Evolutionary conservation across 352 stramenopile species (phyloP).

Genomic region (Phytophthora pini): DNA sequence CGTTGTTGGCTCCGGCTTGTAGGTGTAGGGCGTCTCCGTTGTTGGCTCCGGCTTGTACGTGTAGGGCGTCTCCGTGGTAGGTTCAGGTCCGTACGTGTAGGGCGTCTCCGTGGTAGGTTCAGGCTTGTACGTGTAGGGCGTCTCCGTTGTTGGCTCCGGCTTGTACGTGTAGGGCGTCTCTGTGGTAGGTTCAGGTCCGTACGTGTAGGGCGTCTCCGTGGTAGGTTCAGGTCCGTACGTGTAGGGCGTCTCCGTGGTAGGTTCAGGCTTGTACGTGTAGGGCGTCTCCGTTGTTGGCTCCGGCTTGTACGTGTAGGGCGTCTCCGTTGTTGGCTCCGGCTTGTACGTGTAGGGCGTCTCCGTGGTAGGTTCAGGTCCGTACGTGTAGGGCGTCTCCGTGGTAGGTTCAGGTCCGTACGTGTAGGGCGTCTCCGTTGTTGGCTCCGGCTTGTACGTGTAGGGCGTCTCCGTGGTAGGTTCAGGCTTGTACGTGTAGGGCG

Average conservation of each 20-base stretch:
- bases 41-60: neutral
- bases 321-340: neutral
- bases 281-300: neutral
- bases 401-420: neutral
- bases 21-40: neutral
- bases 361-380: neutral
- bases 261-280: neutral
- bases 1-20: neutral
- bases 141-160: neutral
- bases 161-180: neutral
- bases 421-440: neutral
- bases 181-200: neutral
- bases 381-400: neutral
- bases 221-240: neutral
- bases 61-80: neutral
- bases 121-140: neutral
- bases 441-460: neutral
- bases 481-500: neutral
- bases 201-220: neutral
- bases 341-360: neutral
- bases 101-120: neutral
- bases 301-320: neutral
- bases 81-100: neutral
- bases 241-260: neutral
- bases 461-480: neutral